Base-by-base conservation (phyloP, 805 yeast species). In the Saccharomyces kudriavzevii region DNA sequence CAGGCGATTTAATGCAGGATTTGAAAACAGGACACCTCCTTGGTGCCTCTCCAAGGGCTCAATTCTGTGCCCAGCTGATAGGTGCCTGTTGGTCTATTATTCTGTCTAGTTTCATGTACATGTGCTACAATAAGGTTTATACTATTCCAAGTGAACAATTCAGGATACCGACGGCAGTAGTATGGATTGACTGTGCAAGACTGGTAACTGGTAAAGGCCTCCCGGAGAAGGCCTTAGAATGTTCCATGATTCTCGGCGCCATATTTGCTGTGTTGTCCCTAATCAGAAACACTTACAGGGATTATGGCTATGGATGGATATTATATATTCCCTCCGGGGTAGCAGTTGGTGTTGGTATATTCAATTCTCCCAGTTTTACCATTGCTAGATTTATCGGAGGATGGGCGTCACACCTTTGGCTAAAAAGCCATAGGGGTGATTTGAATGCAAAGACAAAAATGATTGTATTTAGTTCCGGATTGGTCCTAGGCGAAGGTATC, bases 1-100 rank as follows among this genome's bases (percentile, higher is more conserved):
- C 98, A 1, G 98, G 99, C 29, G 99, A 92, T 70, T 75, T 92
- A 65, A 88, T 94, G 96, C 99, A 92, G 73, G 98, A 94, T 71
- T 75, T 92, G 60, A 94, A 94, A 68, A 91, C 99, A 0, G 98
- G 98, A 0, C 92, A 88, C 69, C 70, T 92, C 51, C 64, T 92
- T 1, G 96, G 96, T 14, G 97, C 98, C 0, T 87, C 96, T 0
- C 97, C 97, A 17, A 80, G 78, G 56, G 96, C 96, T 3, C 99
- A 94, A 70, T 91, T 94, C 61, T 66, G 82, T 22, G 98, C 97
- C 0, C 98, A 94, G 70, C 59, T 90, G 13, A 79, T 90, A 45
- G 99, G 99, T 0, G 87, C 97, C 0, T 58, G 81, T 0, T 94
- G 89, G 82, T 89, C 97, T 1, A 82, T 89, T 5, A 61, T 90